Percentiles rank a stretch among this genome's conserved stretches.
These are phyloP conservation scores for Globisporangium rhizosaccharum DNA, from an alignment of 352 stramenopile genomes.

Conservation along the genomic window DNA sequence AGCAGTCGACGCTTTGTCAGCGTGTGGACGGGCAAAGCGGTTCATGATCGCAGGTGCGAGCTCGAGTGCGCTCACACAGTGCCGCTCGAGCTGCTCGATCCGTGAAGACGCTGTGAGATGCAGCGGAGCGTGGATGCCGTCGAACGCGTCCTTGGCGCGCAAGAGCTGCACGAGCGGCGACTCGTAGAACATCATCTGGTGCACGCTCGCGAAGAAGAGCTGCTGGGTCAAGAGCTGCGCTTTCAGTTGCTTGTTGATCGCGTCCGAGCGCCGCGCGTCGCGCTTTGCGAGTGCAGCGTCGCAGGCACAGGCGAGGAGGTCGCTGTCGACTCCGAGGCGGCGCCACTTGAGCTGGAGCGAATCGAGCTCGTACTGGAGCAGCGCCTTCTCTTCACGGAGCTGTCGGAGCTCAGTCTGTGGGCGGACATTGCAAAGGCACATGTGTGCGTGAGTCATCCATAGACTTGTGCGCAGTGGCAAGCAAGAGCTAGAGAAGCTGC, in stretches of 20 bases:
- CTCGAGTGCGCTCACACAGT: constrained; percentile 27
- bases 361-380: constrained; percentile 34
- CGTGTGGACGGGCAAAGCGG: constrained; percentile 30
- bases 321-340: constrained; percentile 25
- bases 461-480: too few relatives aligned
- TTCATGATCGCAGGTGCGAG: constrained; percentile 29
- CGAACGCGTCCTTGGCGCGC: constrained; percentile 45
- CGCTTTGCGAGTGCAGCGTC: constrained; percentile 42
- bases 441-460: not conserved
- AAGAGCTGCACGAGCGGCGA: constrained; percentile 34
- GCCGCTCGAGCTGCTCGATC: constrained; percentile 19
- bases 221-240: constrained; percentile 56
- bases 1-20: constrained; percentile 14
- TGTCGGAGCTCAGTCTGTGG: constrained; percentile 40
- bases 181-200: constrained; percentile 33
- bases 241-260: constrained; percentile 36
- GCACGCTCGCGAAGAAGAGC: constrained; percentile 48
- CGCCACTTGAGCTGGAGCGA: constrained; percentile 43
- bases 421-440: not conserved
- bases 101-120: constrained; percentile 12
- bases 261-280: constrained; percentile 29
- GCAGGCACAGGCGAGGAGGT: constrained; percentile 28
- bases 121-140: constrained; percentile 34
- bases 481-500: too few relatives aligned
- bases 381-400: constrained; percentile 33